Conservation (phyloP, 495 filamentous ascomycete genomes). For the Penicillium riverlandense region DNA sequence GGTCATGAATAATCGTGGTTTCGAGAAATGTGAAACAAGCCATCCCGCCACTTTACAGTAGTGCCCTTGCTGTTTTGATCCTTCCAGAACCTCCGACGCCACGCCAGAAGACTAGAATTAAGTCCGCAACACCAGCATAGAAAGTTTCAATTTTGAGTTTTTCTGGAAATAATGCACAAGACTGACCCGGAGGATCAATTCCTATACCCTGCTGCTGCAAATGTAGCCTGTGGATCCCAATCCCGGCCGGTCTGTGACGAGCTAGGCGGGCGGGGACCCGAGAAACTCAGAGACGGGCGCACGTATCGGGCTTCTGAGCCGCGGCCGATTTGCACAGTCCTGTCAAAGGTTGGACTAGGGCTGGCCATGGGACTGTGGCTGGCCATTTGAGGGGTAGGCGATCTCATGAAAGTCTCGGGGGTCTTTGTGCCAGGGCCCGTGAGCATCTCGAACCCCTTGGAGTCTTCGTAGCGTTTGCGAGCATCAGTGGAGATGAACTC, state of each 20-base stretch:
- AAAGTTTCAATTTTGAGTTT: not conserved
- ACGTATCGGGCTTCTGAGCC: conserved; percentile 47
- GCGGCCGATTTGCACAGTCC: conserved; percentile 28
- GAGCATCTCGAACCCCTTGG: conserved; percentile 80
- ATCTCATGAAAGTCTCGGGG: conserved; percentile 37
- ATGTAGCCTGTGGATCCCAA: conserved; percentile 35
- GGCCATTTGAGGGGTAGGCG: conserved; percentile 26
- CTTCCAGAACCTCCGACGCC: too few species aligned
- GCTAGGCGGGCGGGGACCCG: conserved; percentile 46
- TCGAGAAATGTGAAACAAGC: too few species aligned
- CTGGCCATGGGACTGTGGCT: conserved; percentile 10
- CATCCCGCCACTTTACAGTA: too few species aligned
- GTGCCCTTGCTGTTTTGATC: too few species aligned
- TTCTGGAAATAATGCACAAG: not conserved
- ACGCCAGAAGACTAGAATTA: too few species aligned
- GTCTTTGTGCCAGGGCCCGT: conserved; percentile 35
- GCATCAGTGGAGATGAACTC: conserved; percentile 92
- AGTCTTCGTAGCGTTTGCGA: conserved; percentile 52
- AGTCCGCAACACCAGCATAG: conserved; percentile 4
- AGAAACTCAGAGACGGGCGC: conserved; percentile 54
- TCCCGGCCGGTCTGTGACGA: conserved; percentile 17
- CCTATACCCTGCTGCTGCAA: conserved; percentile 18
- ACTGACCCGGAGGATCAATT: not conserved
- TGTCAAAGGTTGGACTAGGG: conserved; percentile 24
- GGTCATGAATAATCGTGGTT: too few species aligned